Base-by-base conservation (phyloP, 1,139 yeast genomes). In the Debaryomycetaceae sp. region DNA sequence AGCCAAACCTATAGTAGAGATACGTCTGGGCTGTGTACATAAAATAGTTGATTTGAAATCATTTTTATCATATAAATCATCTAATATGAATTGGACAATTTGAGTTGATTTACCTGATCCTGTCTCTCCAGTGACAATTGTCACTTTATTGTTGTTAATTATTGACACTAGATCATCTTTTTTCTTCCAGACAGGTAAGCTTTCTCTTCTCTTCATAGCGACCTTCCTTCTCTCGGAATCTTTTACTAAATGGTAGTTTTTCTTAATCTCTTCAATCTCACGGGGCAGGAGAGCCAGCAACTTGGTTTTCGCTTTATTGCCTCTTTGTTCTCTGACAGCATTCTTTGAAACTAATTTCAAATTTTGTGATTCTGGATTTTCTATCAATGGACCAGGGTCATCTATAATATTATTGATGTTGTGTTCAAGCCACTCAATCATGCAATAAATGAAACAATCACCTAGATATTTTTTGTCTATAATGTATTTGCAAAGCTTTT, bases 41-140 rank as follows among this genome's bases (percentile, higher is more conserved):
- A 91, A 67, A 6, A 92, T 85, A 37, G 78, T 80, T 8, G 85
- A 75, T 15, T 61, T 54, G 44, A 65, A 74, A 42, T 80, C 75
- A 0, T 76, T 76, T 14, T 59, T 55, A 0, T 55, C 33, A 36
- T 70, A 63, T 45, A 84, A 55, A 34, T 81, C 70, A 57, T 92
- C 98, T 26, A 91, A 65, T 14, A 92, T 68, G 52, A 88, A 92
- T 59, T 92, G 98, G 3, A 88, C 96, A 11, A 88, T 81, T 57
- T 89, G 97, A 0, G 97, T 89, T 0, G 96, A 87, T 56, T 89
- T 89, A 49, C 97, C 97, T 0, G 96, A 88, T 50, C 98, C 98
- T 0, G 98, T 92, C 59, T 92, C 98, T 58, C 98, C 98, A 1
- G 98, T 92, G 30, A 92, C 77, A 31, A 92, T 64, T 3, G 87